phyloP scores from a whole-genome alignment of 2,329 filamentous ascomycete genomes.

The Aspergillus sp. region DNA sequence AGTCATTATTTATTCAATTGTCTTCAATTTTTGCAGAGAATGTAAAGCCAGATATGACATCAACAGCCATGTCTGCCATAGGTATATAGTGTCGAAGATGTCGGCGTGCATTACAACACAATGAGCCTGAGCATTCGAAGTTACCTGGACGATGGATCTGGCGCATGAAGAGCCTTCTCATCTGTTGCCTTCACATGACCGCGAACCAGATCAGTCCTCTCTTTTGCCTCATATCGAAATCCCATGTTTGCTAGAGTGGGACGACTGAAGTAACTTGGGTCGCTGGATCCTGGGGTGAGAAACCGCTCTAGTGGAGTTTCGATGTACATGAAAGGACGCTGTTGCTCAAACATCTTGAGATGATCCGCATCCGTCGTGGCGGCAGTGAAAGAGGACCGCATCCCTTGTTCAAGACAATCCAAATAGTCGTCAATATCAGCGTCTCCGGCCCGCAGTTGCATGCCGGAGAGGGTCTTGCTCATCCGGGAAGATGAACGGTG shows the following conservation, averaged over 20 bases:
- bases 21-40: background rate
- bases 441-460: background rate
- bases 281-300: slow-evolving; percentile 22
- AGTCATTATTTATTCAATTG: background rate
- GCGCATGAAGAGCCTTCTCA: background rate
- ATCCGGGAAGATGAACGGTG: slow-evolving; percentile 15
- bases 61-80: background rate
- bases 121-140: background rate
- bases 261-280: slow-evolving; percentile 18
- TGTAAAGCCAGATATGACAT: background rate
- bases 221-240: slow-evolving; percentile 14
- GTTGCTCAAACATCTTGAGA: slow-evolving; percentile 14
- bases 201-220: slow-evolving; percentile 15
- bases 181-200: slow-evolving; percentile 9
- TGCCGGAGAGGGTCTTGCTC: background rate
- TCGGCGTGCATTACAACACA: background rate
- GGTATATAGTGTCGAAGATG: background rate
- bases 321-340: slow-evolving; percentile 4
- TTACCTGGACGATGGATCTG: background rate
- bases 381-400: background rate
- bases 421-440: slow-evolving; percentile 11
- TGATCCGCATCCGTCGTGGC: background rate
- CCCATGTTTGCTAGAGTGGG: slow-evolving; percentile 16
- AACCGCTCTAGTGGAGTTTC: slow-evolving; percentile 26
- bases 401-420: slow-evolving; percentile 1